Evolutionary conservation across 768 basidiomycete genomes (phyloP), one percentile per base, ranked within the genome.

Genomic region (Butyriboletus loyo): DNA sequence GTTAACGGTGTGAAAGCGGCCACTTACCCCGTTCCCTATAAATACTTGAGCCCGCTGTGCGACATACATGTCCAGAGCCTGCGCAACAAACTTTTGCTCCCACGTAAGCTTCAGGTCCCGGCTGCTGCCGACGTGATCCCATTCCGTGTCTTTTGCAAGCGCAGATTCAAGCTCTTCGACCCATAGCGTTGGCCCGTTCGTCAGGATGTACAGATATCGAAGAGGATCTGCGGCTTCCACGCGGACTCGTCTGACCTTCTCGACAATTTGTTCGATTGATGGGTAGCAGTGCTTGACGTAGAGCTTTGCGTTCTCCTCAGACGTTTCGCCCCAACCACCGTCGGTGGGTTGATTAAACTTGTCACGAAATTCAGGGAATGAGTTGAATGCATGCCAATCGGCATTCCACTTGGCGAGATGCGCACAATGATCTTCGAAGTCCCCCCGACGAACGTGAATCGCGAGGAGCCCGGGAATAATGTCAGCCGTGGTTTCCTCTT

Each of bases 11-110:
- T 0, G 2, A 34, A 47, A 21, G n/a, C 5, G 31, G 19, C 7
- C 13, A 56, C 78, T 57, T 38, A 80, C 79, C 58, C 81, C 82
- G 46, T 82, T 82, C 1, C 80, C 82, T 32, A 83, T 66, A 50
- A 83, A 76, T 19, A 75, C 71, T 51, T 79, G 74, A 11, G 80
- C 77, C 42, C 70, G 65, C 49, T 73, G 65, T 21, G 74, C 78
- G 31, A 82, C 67, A 44, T 72, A 70, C 78, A 83, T 82, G 57
- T 82, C 81, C 48, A 81, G 49, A 38, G 72, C 73, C 57, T 79
- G 76, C 8, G 68, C 66, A 36, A 78, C 71, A 46, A 71, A 75
- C 50, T 66, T 65, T 58, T 83, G 71, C 56, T 79, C 75, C 62
- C 62, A 63, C 6, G 66, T 73, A 6, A 80, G 31, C n/a, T 57